Evolutionary conservation across 768 basidiomycete genomes (phyloP).

Genomic region (Pleurotus platypus): DNA sequence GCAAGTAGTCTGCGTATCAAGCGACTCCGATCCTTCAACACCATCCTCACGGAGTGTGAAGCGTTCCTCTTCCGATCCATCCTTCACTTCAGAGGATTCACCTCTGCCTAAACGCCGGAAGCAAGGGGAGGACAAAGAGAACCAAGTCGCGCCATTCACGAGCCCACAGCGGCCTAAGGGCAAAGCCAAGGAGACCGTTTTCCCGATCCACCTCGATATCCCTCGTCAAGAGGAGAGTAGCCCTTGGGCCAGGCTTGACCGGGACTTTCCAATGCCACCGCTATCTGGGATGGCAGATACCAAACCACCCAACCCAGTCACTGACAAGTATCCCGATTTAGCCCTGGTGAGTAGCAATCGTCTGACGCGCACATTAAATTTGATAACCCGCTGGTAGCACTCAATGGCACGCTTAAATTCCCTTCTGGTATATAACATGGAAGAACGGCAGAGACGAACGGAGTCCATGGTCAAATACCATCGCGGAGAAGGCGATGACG

Average conservation of each 20-base stretch:
- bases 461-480: slow-evolving; percentile 21
- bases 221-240: slow-evolving; percentile 14
- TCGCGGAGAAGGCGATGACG: slow-evolving; percentile 12
- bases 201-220: slow-evolving; percentile 12
- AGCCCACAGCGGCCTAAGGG: slow-evolving; percentile 14
- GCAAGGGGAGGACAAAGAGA: slow-evolving; percentile 15
- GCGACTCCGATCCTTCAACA: neutral
- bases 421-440: slow-evolving; percentile 26
- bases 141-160: slow-evolving; percentile 5
- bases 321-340: slow-evolving; percentile 22
- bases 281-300: neutral
- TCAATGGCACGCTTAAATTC: slow-evolving; percentile 22
- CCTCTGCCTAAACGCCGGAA: slow-evolving; percentile 14
- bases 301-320: neutral
- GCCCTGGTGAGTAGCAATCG: slow-evolving; percentile 16
- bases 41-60: slow-evolving; percentile 9
- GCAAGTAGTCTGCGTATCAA: slow-evolving; percentile 2
- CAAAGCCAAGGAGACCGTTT: slow-evolving; percentile 10
- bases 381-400: slow-evolving; percentile 19
- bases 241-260: slow-evolving; percentile 23
- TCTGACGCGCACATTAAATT: neutral
- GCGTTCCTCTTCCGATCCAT: slow-evolving; percentile 14
- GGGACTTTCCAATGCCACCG: slow-evolving; percentile 19
- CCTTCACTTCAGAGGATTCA: slow-evolving; percentile 12
- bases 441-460: slow-evolving; percentile 19